Conservation (phyloP, 768 basidiomycete genomes). For the Podaxis sp. region DNA sequence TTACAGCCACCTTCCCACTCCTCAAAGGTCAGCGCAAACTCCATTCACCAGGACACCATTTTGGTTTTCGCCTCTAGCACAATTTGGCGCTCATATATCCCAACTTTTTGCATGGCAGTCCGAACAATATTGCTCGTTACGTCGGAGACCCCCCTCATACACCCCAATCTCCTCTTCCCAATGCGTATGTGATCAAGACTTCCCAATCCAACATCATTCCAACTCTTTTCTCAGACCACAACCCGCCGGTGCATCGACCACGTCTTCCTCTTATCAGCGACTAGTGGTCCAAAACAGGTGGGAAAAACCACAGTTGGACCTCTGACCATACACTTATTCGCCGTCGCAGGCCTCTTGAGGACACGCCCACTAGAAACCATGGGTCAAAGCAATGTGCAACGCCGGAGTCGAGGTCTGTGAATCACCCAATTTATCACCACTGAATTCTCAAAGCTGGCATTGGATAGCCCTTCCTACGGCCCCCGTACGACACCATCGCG, state of each 20-base stretch:
- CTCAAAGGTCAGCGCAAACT: slow-evolving; percentile 27
- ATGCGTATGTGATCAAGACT: slow-evolving; percentile 1
- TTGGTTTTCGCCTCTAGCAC: background rate
- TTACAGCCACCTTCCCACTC: slow-evolving; percentile 35
- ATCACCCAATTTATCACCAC: background rate
- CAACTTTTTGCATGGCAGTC: slow-evolving; percentile 15
- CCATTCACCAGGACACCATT: background rate
- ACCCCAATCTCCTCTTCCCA: slow-evolving; percentile 18
- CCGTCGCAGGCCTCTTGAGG: slow-evolving; percentile 20
- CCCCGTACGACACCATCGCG: slow-evolving; percentile 16
- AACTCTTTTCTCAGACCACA: slow-evolving; percentile 4
- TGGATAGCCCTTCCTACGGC: slow-evolving; percentile 22
- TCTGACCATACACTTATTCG: slow-evolving; percentile 7
- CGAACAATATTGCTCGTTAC: slow-evolving; percentile 18
- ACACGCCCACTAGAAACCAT: slow-evolving; percentile 17
- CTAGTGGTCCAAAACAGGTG: slow-evolving; percentile 18
- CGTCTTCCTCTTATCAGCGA: slow-evolving; percentile 10
- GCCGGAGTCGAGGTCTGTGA: slow-evolving; percentile 45
- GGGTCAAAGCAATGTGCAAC: slow-evolving; percentile 39
- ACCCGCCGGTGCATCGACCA: background rate
- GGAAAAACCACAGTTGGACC: slow-evolving; percentile 4
- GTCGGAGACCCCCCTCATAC: slow-evolving; percentile 8
- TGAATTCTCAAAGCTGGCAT: background rate
- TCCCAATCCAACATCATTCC: background rate
- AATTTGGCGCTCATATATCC: slow-evolving; percentile 7